Percentiles rank a stretch among this genome's conserved stretches.
These are phyloP conservation scores for Saccharum hybrid DNA, from an alignment of 202 grass and related monocot genomes.

Conservation along the genomic window DNA sequence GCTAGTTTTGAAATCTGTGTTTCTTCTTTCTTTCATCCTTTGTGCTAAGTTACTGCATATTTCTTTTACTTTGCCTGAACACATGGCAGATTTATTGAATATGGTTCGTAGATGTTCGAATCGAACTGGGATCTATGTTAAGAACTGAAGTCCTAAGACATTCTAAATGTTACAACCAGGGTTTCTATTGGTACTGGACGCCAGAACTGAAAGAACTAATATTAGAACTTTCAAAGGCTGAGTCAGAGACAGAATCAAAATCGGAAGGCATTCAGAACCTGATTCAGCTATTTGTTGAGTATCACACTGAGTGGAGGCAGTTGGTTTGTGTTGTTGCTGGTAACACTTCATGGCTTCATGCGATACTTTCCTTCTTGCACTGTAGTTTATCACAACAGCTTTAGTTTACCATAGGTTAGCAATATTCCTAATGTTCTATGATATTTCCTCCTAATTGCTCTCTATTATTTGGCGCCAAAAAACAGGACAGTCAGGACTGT, in stretches of 20 bases:
- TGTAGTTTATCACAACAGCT: conserved; percentile 17
- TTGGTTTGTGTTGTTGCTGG: conserved; percentile 81
- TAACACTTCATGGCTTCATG: conserved; percentile 32
- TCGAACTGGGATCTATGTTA: conserved; percentile 9
- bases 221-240: conserved; percentile 78
- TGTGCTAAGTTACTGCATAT: conserved; percentile 17
- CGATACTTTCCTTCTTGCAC: background rate
- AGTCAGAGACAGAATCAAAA: conserved; percentile 79
- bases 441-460: conserved; percentile 23
- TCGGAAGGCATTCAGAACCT: conserved; percentile 87
- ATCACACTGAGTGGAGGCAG: conserved; percentile 79
- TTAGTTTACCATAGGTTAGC: conserved; percentile 20
- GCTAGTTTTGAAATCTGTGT: conserved; percentile 24
- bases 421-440: background rate
- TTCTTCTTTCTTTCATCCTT: conserved; percentile 17
- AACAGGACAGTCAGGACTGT: too few species aligned
- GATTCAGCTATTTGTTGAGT: conserved; percentile 69
- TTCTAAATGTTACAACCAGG: conserved; percentile 48
- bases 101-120: background rate
- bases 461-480: conserved; percentile 12
- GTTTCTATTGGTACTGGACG: conserved; percentile 73
- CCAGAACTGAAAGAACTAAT: conserved; percentile 78
- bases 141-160: conserved; percentile 9
- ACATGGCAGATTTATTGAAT: background rate
- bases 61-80: conserved; percentile 35